A percentile compares a stretch with the other conserved stretches of the same genome.
These are phyloP conservation scores for Tulasnella sp. DNA, from an alignment of 768 basidiomycete species.

Conservation along the genomic window DNA sequence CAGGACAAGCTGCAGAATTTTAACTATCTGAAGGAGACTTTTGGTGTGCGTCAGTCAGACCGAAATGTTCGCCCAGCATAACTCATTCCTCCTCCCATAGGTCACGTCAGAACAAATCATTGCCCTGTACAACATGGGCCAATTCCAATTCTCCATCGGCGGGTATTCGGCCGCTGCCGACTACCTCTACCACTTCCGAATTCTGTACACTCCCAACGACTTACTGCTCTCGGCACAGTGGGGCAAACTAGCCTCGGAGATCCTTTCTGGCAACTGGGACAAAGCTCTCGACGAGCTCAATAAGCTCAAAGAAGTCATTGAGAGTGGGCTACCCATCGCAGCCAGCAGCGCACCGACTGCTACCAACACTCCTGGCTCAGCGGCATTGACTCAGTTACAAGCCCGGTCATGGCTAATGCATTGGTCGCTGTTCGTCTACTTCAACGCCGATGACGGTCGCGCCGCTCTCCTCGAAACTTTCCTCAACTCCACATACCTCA, in stretches of 20 bases:
- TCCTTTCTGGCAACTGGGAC: conserved; percentile 90
- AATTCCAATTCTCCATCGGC: conserved; percentile 98
- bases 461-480: conserved; percentile 92
- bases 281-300: conserved; percentile 92
- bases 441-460: conserved; percentile 87
- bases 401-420: conserved; percentile 94
- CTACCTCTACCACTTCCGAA: conserved; percentile 97
- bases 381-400: conserved; percentile 72
- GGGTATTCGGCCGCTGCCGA: conserved; percentile 95
- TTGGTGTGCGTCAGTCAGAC: conserved; percentile 44
- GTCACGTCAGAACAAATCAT: conserved; percentile 92
- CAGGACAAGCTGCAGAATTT: conserved; percentile 97
- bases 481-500: conserved; percentile 92
- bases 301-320: conserved; percentile 85
- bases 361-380: conserved; percentile 21
- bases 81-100: conserved; percentile 31
- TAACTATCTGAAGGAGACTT: conserved; percentile 87
- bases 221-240: conserved; percentile 95
- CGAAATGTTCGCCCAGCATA: background rate
- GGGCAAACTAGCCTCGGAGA: conserved; percentile 97
- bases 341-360: conserved; percentile 21
- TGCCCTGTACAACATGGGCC: conserved; percentile 93
- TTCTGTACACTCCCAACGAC: conserved; percentile 86
- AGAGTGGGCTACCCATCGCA: conserved; percentile 25
- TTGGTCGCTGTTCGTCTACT: conserved; percentile 98